Evolutionary conservation across 1,284 basidiomycete genomes (phyloP).

Genomic region (Malassezia yamatoensis): DNA sequence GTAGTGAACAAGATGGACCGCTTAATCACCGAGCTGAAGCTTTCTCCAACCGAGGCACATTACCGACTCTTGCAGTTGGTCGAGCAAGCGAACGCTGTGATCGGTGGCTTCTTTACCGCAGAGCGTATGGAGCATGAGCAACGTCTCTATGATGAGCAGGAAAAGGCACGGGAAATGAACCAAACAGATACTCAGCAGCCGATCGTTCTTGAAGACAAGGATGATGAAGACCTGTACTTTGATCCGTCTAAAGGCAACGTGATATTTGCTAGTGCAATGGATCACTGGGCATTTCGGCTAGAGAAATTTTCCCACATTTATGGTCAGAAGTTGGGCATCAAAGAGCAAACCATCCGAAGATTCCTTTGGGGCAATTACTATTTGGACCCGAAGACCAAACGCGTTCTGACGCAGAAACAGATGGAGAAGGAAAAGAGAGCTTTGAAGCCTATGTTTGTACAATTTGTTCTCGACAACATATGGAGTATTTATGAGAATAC

Average conservation of each 20-base stretch:
- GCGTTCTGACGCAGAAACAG: slow-evolving; percentile 81
- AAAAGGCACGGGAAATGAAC: background rate
- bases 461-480: slow-evolving; percentile 92
- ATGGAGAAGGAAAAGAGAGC: slow-evolving; percentile 58
- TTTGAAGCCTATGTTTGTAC: slow-evolving; percentile 94
- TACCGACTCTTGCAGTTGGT: slow-evolving; percentile 85
- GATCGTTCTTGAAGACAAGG: slow-evolving; percentile 63
- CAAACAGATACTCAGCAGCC: slow-evolving; percentile 41
- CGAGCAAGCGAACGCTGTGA: slow-evolving; percentile 95
- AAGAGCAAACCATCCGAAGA: slow-evolving; percentile 71
- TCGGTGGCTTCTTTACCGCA: slow-evolving; percentile 88
- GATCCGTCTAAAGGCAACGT: slow-evolving; percentile 93
- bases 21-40: slow-evolving; percentile 81
- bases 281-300: slow-evolving; percentile 95
- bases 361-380: slow-evolving; percentile 98
- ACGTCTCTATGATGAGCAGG: slow-evolving; percentile 73
- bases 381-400: slow-evolving; percentile 90
- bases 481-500: slow-evolving; percentile 72
- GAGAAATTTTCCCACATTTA: slow-evolving; percentile 89
- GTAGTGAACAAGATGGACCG: slow-evolving; percentile 98
- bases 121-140: slow-evolving; percentile 90
- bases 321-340: slow-evolving; percentile 79
- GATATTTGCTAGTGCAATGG: slow-evolving; percentile 88
- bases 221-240: slow-evolving; percentile 89
- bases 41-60: slow-evolving; percentile 83